Percentiles rank a stretch among this genome's conserved stretches.
phyloP scores from a whole-genome alignment of 306 rosid species.

The Erythrophleum fordii region DNA sequence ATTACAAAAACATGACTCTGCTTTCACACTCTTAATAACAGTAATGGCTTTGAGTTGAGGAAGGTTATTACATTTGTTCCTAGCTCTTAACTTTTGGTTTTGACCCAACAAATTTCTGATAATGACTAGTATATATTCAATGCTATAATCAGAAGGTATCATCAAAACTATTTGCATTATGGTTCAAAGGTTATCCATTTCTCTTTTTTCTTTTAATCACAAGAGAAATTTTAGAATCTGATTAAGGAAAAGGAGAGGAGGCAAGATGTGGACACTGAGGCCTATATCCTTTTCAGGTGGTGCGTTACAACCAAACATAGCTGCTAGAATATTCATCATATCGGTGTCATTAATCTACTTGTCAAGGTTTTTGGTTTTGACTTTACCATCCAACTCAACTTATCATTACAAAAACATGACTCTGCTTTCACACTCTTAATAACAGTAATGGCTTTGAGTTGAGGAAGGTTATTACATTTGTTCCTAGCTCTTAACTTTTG shows the following conservation, averaged over 20 bases:
- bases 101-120: constrained; percentile 23
- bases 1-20: not conserved
- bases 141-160: not conserved
- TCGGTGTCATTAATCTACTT: constrained; percentile 34
- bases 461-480: not conserved
- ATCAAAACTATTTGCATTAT: not conserved
- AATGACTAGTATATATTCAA: not conserved
- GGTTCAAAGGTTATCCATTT: constrained; percentile 24
- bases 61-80: not conserved
- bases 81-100: not conserved
- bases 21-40: not conserved
- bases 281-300: not conserved
- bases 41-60: not conserved
- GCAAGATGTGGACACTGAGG: no score
- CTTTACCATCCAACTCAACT: not conserved
- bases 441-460: not conserved
- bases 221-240: not conserved
- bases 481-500: not conserved
- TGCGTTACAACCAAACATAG: constrained; percentile 61
- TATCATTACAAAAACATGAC: not conserved
- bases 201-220: no score
- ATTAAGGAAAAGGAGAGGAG: no score
- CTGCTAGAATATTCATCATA: constrained; percentile 40
- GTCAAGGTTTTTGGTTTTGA: not conserved
- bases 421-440: not conserved